Base-by-base conservation (phyloP, 1,284 basidiomycete species). In the Cryptococcus sp. region DNA sequence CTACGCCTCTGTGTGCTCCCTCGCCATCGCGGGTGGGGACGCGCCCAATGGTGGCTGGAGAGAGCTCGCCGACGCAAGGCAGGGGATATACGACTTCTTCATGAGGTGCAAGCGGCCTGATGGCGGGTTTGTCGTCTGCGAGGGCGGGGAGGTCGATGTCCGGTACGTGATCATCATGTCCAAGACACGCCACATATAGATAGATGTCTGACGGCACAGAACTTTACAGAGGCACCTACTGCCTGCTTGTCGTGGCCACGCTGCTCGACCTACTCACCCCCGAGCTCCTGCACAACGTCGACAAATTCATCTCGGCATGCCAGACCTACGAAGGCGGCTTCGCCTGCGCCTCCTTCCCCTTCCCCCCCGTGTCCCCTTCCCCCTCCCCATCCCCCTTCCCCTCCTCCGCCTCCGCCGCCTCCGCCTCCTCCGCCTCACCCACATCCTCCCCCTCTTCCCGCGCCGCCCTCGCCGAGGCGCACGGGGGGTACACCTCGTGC, bases 271-370 rank as follows among this genome's bases (percentile, higher is more conserved):
- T 98, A 36, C 78, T 95, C 46, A 98, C 95, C 0, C 91, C 92
- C 0, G 89, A 90, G 61, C 85, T 99, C 18, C 80, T 95, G 2
- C 61, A 71, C 36, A 78, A 78, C 20, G 79, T 81, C 15, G 77
- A 78, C 45, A 69, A 74, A 24, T 83, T 81, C 58, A 67, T 82
- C 43, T 69, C 79, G 23, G 73, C 74, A 11, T 97, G 93, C 71
- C 96, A 98, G 77, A 98, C 94, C 0, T 98, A 95, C 78, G 96
- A 99, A 78, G 96, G 96, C 38, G 95, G 96, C 0, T 94, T 98
- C 69, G 84, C 92, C 0, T 89, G 88, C 3, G 82, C 91, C 0
- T 89, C 90, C 0, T 52, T 71, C 65, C 64, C 68, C 48, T 69
- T 76, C 70, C 60, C 68, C 67, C 21, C 64, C 67, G 28, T 18